These are phyloP conservation scores for Globisporangium abappressorium DNA, from an alignment of 352 stramenopile genomes.

Conservation along the genomic window DNA sequence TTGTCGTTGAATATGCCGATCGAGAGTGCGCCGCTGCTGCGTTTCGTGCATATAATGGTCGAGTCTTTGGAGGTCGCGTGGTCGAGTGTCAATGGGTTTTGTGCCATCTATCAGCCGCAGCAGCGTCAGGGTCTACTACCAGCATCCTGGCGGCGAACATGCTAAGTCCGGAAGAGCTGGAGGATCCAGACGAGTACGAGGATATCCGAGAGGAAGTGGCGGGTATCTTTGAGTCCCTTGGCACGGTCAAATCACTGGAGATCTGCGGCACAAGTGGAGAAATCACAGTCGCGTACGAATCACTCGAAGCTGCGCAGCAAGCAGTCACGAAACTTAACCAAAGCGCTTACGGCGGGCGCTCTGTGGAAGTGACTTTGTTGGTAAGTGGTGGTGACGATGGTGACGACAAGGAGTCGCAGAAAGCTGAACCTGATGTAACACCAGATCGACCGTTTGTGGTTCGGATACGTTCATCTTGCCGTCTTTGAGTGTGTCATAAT, in stretches of 20 bases:
- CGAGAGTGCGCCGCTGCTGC: slow-evolving; percentile 1
- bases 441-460: not conserved
- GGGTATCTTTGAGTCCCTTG: slow-evolving; percentile 1
- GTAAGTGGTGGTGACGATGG: not conserved
- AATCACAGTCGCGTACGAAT: slow-evolving; percentile 5
- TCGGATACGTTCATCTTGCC: not conserved
- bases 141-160: slow-evolving; percentile 11
- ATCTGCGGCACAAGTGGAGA: slow-evolving; percentile 6
- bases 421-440: not conserved
- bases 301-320: not conserved
- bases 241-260: not conserved
- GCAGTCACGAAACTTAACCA: slow-evolving; percentile 2
- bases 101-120: not conserved
- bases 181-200: slow-evolving; percentile 11
- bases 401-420: not conserved
- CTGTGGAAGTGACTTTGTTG: not conserved
- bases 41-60: slow-evolving; percentile 6
- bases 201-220: slow-evolving; percentile 9
- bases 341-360: slow-evolving; percentile 9
- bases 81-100: slow-evolving; percentile 8
- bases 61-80: slow-evolving; percentile 11
- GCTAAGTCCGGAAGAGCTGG: slow-evolving; percentile 12
- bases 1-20: slow-evolving; percentile 9
- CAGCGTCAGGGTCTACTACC: not conserved
- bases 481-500: not conserved